Percentiles rank a stretch among this genome's conserved stretches.
Evolutionary conservation across 176 grass and related monocot genomes (phyloP).

Genomic region (Carex myosuroides): DNA sequence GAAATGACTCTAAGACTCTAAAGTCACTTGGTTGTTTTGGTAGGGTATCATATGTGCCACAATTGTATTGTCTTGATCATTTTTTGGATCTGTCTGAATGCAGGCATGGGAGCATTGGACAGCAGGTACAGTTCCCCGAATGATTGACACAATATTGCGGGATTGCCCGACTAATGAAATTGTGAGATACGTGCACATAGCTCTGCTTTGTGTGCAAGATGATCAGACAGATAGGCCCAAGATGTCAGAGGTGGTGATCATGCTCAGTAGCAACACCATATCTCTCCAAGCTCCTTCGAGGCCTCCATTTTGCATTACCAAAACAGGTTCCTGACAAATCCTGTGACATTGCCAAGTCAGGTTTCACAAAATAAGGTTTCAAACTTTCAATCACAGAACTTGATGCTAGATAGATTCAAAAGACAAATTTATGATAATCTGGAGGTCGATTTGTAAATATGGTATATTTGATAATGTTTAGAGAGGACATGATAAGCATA

Average conservation of each 20-base stretch:
- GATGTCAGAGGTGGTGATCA: conserved; percentile 47
- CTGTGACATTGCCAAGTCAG: not conserved
- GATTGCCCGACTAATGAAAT: conserved; percentile 28
- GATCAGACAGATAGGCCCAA: conserved; percentile 37
- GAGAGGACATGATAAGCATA: not conserved
- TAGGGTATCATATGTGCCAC: not conserved
- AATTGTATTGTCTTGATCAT: not conserved
- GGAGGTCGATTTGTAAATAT: not conserved
- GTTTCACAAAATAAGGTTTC: conserved; percentile 32
- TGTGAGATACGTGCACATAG: conserved; percentile 38
- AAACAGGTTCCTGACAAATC: not conserved
- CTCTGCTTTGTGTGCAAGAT: conserved; percentile 60
- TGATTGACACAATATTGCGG: conserved; percentile 30
- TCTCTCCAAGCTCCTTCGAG: conserved; percentile 34
- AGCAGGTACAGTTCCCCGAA: conserved; percentile 19
- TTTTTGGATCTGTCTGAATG: not conserved
- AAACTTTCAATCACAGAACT: conserved; percentile 27
- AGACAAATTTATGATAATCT: not conserved
- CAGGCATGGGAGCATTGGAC: conserved; percentile 63
- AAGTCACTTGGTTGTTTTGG: not conserved
- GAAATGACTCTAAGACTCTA: not conserved
- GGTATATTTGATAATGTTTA: not conserved
- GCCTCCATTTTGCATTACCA: conserved; percentile 40
- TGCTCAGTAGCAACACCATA: conserved; percentile 41
- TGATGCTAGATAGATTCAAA: conserved; percentile 31